Conservation (phyloP, 345 rosid species). For the Citrus reticulata region DNA sequence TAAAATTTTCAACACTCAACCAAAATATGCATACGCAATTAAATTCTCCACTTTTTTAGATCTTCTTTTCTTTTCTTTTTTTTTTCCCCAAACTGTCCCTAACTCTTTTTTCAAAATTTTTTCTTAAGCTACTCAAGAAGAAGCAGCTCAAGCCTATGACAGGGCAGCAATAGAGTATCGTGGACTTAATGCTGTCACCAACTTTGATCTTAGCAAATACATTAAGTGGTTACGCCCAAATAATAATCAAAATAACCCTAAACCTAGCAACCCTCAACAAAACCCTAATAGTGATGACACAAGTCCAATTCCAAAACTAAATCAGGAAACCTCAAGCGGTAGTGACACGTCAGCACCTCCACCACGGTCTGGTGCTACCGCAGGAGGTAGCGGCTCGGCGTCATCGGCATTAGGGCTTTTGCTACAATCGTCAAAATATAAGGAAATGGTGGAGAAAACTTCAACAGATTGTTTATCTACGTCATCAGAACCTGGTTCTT, state of each 20-base stretch:
- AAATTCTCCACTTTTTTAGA: background rate
- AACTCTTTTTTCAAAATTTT: background rate
- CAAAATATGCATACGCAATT: constrained; percentile 30
- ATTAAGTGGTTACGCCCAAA: constrained; percentile 40
- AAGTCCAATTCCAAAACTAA: constrained; percentile 1
- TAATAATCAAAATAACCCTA: background rate
- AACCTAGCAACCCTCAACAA: background rate
- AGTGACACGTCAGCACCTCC: background rate
- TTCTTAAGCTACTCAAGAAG: constrained; percentile 85
- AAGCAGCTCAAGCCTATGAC: constrained; percentile 91
- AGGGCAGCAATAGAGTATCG: constrained; percentile 94
- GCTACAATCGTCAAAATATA: constrained; percentile 47
- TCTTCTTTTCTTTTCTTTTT: background rate
- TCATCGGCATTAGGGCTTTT: constrained; percentile 47
- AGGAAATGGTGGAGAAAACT: constrained; percentile 55
- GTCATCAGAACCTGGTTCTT: constrained; percentile 21
- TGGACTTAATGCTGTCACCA: constrained; percentile 88
- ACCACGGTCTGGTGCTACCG: background rate
- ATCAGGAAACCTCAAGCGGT: background rate
- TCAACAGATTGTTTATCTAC: constrained; percentile 27
- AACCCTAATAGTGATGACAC: background rate
- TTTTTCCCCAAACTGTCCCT: background rate
- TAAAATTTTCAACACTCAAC: constrained; percentile 17
- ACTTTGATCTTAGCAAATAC: constrained; percentile 88
- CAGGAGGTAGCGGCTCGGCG: background rate